A percentile compares a stretch with the other conserved stretches of the same genome.
These are phyloP conservation scores for Saturnispora saitoi DNA, from an alignment of 805 yeast genomes.

Conservation along the genomic window DNA sequence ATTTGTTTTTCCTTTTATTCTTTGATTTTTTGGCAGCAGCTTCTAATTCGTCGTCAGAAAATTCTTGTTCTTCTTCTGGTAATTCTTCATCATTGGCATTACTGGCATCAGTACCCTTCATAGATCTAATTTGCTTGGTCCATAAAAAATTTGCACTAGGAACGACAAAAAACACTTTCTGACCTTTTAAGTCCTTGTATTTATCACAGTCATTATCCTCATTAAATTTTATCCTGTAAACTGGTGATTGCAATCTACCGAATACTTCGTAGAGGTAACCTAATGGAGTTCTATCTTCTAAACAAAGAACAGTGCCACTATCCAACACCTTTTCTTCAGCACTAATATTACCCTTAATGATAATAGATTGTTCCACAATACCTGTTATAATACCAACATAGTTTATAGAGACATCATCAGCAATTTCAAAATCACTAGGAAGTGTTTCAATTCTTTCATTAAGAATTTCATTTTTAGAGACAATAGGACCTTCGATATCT, in stretches of 20 bases:
- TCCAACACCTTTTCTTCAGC: conserved; percentile 80
- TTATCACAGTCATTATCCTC: conserved; percentile 39
- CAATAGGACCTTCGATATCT: conserved; percentile 47
- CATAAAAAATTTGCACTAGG: conserved; percentile 71
- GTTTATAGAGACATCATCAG: conserved; percentile 56
- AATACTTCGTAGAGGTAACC: conserved; percentile 85
- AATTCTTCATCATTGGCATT: conserved; percentile 92
- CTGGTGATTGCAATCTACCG: conserved; percentile 78
- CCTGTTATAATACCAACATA: conserved; percentile 61
- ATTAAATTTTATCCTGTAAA: conserved; percentile 66
- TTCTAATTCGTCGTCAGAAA: conserved; percentile 90
- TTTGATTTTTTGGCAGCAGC: conserved; percentile 58
- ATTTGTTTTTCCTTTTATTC: conserved; percentile 37
- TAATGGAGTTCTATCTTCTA: conserved; percentile 57
- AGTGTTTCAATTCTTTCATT: conserved; percentile 62
- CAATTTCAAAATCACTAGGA: conserved; percentile 58
- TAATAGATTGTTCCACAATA: conserved; percentile 61
- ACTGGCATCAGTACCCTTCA: conserved; percentile 91
- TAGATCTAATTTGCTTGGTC: conserved; percentile 58
- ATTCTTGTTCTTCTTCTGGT: conserved; percentile 89
- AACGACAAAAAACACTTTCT: conserved; percentile 65
- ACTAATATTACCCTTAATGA: conserved; percentile 63
- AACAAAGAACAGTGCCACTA: conserved; percentile 73
- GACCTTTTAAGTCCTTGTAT: conserved; percentile 43
- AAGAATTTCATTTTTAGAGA: conserved; percentile 65